Evolutionary conservation across 371 early-diverging fungal species (phyloP), one percentile per base, ranked within the genome.

Genomic region (Mortierella sp.): DNA sequence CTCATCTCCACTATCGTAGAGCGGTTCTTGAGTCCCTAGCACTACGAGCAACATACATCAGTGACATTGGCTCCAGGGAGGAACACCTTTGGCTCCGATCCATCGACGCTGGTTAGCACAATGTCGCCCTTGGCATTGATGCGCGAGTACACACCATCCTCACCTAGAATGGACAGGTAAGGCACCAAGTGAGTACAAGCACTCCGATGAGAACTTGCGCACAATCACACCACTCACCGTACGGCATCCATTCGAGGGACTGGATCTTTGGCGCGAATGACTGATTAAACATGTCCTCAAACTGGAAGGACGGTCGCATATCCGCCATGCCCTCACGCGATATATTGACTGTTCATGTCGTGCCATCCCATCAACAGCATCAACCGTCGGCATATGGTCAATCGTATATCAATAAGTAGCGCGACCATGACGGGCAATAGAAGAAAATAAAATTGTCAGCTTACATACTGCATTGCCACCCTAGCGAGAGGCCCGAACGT

Each of bases 241-340:
- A 81, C 26, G 83, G 78, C 41, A 83, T 82, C 88, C 88, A 88
- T 0, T 72, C 82, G 11, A 88, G 55, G 3, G 60, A 41, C 14
- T 80, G 81, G 34, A 65, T 53, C 61, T 68, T 79, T 21, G 84
- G 83, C 8, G 63, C 17, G 60, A 86, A 88, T 0, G 84, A 81
- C n/a, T 47, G 23, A 30, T 86, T 88, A 64, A 82, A 86, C 28
- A 88, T 66, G 54, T 88, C 87, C 31, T 84, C 79, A 31, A 88
- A 79, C 48, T 82, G 83, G 31, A 83, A 79, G 21, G 62, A 58
- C 4, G 70, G 78, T 1, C 70, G 47, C 78, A 76, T 76, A 42
- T 76, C 70, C 1, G 21, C 32, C 69, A 70, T 64, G 9, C 28
- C 47, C 23, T 50, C 47, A 4, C 51, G 24, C 15, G 60, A 54